A percentile compares a stretch with the other conserved stretches of the same genome.
Evolutionary conservation across 306 rosid genomes (phyloP).

Genomic region (Inga leiocalycina): DNA sequence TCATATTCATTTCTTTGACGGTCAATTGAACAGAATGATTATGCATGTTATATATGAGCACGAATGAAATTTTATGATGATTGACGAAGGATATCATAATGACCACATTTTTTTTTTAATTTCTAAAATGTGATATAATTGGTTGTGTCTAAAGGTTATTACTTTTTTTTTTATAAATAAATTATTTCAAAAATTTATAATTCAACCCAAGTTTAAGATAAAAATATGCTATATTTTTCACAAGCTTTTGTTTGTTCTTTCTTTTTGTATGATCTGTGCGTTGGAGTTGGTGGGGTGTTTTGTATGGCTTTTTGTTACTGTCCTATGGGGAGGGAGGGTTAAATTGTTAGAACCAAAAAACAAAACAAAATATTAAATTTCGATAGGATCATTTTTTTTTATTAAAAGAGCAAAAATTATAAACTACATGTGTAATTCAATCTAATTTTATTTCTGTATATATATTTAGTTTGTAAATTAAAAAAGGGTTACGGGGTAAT

Average conservation of each 20-base stretch:
- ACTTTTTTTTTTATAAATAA: neutral
- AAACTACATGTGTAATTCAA: neutral
- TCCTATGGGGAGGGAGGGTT: no score
- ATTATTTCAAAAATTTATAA: no score
- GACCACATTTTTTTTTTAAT: neutral
- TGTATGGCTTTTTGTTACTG: neutral
- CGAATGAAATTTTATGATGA: neutral
- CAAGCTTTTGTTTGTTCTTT: neutral
- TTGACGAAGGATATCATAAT: neutral
- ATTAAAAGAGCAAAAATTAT: neutral
- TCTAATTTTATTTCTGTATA: neutral
- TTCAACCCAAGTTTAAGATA: neutral
- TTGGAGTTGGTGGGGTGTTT: neutral
- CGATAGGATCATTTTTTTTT: neutral
- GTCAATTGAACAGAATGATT: conserved; percentile 4
- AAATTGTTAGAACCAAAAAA: no score
- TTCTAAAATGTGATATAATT: neutral
- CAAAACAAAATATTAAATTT: no score
- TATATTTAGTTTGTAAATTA: no score
- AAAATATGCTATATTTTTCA: neutral
- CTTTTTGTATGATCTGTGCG: neutral
- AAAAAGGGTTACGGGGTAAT: no score
- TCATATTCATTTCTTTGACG: conserved; percentile 2
- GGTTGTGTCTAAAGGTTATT: neutral
- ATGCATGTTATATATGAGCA: neutral